Percentiles rank a stretch among this genome's conserved stretches.
Evolutionary conservation across 176 grass and related monocot genomes (phyloP).

Genomic region (Zoysia japonica): DNA sequence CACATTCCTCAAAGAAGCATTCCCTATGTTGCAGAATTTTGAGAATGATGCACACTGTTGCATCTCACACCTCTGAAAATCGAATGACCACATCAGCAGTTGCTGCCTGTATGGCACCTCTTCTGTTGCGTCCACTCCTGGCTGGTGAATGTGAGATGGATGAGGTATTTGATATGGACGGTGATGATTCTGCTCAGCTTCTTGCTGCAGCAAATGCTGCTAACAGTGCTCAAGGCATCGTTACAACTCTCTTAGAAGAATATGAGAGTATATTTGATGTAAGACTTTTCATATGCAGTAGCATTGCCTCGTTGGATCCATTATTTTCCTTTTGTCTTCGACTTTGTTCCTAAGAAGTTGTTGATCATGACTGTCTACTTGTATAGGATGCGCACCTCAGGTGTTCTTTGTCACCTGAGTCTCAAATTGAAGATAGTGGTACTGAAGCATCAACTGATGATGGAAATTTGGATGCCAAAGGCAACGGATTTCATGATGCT

Average conservation of each 20-base stretch:
- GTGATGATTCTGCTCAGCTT: slow-evolving; percentile 96
- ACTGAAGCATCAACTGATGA: slow-evolving; percentile 84
- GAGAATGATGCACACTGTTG: slow-evolving; percentile 93
- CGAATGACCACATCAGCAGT: slow-evolving; percentile 93
- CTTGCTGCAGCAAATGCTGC: slow-evolving; percentile 97
- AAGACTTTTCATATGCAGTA: slow-evolving; percentile 43
- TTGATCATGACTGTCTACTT: slow-evolving; percentile 32
- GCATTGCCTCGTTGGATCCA: background rate
- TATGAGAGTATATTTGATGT: slow-evolving; percentile 95
- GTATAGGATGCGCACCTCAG: slow-evolving; percentile 74
- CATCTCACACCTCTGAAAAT: slow-evolving; percentile 83
- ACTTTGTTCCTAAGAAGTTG: background rate
- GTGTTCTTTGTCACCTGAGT: slow-evolving; percentile 71
- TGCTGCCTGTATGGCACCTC: slow-evolving; percentile 99
- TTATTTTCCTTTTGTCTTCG: background rate
- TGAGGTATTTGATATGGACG: slow-evolving; percentile 79
- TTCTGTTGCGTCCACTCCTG: slow-evolving; percentile 92
- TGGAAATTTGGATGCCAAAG: slow-evolving; percentile 69
- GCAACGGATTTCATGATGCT: slow-evolving; percentile 89
- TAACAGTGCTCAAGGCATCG: slow-evolving; percentile 91
- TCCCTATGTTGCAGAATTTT: slow-evolving; percentile 63
- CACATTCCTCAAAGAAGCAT: slow-evolving; percentile 9
- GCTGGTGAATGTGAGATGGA: slow-evolving; percentile 99
- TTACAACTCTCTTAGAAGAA: slow-evolving; percentile 86
- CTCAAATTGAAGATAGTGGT: slow-evolving; percentile 86